Percentiles rank a stretch among this genome's conserved stretches.
phyloP scores from a whole-genome alignment of 371 early-diverging fungal species.

The Mucor irregularis region DNA sequence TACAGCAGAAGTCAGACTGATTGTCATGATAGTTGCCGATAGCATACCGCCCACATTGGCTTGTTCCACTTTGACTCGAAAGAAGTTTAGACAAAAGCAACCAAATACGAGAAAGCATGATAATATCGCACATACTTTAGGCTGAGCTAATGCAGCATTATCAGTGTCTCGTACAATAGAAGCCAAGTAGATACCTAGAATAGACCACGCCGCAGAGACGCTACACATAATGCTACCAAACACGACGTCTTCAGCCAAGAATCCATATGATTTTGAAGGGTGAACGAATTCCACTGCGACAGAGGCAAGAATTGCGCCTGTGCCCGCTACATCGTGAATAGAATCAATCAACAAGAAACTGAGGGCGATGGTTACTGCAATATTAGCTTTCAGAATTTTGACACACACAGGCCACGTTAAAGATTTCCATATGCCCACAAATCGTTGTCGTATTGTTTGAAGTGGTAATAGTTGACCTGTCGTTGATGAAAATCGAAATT shows the following conservation, averaged over 20 bases:
- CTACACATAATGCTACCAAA: slow-evolving; percentile 45
- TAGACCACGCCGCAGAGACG: slow-evolving; percentile 37
- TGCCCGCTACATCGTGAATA: slow-evolving; percentile 18
- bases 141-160: slow-evolving; percentile 25
- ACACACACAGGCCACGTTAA: slow-evolving; percentile 41
- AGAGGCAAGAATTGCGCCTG: slow-evolving; percentile 32
- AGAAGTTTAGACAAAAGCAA: slow-evolving; percentile 36
- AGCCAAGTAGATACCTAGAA: slow-evolving; percentile 39
- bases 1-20: slow-evolving; percentile 39
- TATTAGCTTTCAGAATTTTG: slow-evolving; percentile 47
- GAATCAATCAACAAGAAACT: slow-evolving; percentile 33
- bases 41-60: slow-evolving; percentile 52
- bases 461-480: slow-evolving; percentile 33
- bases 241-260: slow-evolving; percentile 37
- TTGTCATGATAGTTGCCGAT: slow-evolving; percentile 44
- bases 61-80: slow-evolving; percentile 44
- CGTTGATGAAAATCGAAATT: slow-evolving; percentile 35
- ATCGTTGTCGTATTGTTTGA: slow-evolving; percentile 30
- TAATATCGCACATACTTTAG: slow-evolving; percentile 28
- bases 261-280: slow-evolving; percentile 46
- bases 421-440: slow-evolving; percentile 37
- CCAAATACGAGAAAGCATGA: slow-evolving; percentile 35
- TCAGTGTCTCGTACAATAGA: slow-evolving; percentile 31
- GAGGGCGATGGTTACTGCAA: slow-evolving; percentile 41
- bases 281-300: slow-evolving; percentile 51